phyloP scores from a whole-genome alignment of 192 early-diverging fungal species.

The Lunasporangiospora selenospora region DNA sequence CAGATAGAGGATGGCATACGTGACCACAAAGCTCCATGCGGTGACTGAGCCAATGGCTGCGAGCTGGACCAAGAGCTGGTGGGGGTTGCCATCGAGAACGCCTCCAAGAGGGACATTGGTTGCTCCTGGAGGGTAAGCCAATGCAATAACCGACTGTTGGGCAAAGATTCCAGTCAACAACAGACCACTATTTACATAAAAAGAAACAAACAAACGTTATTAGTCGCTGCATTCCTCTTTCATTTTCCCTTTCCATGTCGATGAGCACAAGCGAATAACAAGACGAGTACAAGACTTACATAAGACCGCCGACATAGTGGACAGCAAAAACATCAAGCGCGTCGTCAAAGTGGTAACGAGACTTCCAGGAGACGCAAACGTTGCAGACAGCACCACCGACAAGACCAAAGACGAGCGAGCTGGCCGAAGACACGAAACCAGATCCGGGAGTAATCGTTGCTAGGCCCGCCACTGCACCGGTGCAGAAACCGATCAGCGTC shows the following conservation, averaged over 20 bases:
- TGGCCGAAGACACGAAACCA: slow-evolving; percentile 76
- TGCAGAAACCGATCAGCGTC: slow-evolving; percentile 86
- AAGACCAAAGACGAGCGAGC: slow-evolving; percentile 78
- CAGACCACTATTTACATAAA: slow-evolving; percentile 63
- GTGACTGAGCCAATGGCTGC: slow-evolving; percentile 74
- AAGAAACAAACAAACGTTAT: not conserved
- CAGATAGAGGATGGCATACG: slow-evolving; percentile 71
- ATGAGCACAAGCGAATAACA: slow-evolving; percentile 20
- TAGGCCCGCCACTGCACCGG: slow-evolving; percentile 88
- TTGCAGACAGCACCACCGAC: slow-evolving; percentile 72
- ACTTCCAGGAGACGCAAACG: slow-evolving; percentile 67
- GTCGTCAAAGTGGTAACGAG: slow-evolving; percentile 75
- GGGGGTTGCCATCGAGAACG: slow-evolving; percentile 83
- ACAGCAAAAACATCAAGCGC: slow-evolving; percentile 85
- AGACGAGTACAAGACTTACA: slow-evolving; percentile 32
- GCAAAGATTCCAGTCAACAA: slow-evolving; percentile 91
- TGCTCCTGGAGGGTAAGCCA: slow-evolving; percentile 62
- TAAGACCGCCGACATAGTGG: slow-evolving; percentile 73
- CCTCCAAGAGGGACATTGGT: slow-evolving; percentile 66
- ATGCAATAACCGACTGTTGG: slow-evolving; percentile 67
- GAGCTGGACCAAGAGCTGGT: slow-evolving; percentile 80
- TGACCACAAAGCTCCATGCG: slow-evolving; percentile 79
- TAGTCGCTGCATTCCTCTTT: no score
- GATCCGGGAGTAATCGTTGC: slow-evolving; percentile 89
- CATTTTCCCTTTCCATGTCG: slow-evolving; percentile 17